Evolutionary conservation across 1,284 basidiomycete genomes (phyloP).

Genomic region (Naganishia liquefaciens): DNA sequence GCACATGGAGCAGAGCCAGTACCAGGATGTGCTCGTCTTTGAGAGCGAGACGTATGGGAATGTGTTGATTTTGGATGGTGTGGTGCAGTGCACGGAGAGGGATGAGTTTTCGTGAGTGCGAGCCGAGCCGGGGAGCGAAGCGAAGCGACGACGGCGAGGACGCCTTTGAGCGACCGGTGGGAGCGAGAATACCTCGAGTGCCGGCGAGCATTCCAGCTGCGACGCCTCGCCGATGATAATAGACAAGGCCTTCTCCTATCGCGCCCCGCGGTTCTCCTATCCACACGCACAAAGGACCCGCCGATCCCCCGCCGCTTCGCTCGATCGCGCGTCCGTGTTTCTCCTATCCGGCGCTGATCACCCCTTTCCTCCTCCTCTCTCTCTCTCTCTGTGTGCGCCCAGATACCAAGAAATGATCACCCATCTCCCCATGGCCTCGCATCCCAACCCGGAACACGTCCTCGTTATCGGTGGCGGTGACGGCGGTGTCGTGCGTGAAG

Average conservation of each 20-base stretch:
- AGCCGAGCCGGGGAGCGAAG: neutral
- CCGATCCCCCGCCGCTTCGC: neutral
- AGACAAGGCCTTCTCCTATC: too few relatives aligned
- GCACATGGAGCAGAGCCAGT: conserved; percentile 89
- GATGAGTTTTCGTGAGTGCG: conserved; percentile 93
- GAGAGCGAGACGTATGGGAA: conserved; percentile 94
- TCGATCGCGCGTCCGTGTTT: neutral
- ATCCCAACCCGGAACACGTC: conserved; percentile 94
- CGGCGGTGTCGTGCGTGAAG: conserved; percentile 94
- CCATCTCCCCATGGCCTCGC: conserved; percentile 89
- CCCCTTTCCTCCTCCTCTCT: too few relatives aligned
- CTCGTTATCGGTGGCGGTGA: conserved; percentile 97
- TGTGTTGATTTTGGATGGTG: conserved; percentile 92
- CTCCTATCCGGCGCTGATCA: too few relatives aligned
- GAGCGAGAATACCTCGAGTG: too few relatives aligned
- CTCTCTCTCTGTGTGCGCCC: neutral
- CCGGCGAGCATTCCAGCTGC: too few relatives aligned
- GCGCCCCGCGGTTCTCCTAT: neutral
- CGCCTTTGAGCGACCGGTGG: too few relatives aligned
- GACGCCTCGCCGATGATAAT: too few relatives aligned
- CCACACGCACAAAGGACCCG: neutral
- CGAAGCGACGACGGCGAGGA: too few relatives aligned
- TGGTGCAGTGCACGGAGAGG: conserved; percentile 94
- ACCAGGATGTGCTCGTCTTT: conserved; percentile 89
- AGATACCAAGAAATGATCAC: conserved; percentile 99